phyloP scores from a whole-genome alignment of 2,329 filamentous ascomycete species.

The Lecanicillium sp. region DNA sequence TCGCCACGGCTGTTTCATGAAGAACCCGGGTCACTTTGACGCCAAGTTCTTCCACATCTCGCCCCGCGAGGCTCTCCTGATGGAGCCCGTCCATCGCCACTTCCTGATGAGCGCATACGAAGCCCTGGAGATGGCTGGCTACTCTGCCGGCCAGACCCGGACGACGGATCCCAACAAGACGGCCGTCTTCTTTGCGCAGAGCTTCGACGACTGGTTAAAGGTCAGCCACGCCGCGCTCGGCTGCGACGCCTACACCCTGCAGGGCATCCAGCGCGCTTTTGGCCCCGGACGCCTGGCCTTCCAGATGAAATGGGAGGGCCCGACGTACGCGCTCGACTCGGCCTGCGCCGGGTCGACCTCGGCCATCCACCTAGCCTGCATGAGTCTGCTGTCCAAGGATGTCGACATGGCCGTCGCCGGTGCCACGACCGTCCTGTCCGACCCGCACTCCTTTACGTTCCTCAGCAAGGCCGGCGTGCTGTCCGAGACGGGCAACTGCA shows the following conservation, averaged over 20 bases:
- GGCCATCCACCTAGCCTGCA: conserved; percentile 34
- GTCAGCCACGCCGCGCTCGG: too few species aligned
- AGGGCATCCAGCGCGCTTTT: conserved; percentile 26
- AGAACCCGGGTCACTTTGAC: too few species aligned
- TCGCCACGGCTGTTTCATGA: too few species aligned
- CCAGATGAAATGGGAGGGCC: conserved; percentile 22
- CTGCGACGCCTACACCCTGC: conserved; percentile 30
- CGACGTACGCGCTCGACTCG: conserved; percentile 20
- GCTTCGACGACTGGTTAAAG: too few species aligned
- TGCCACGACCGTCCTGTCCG: conserved; percentile 58
- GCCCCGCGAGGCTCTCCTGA: too few species aligned
- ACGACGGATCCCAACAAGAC: too few species aligned
- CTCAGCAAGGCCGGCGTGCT: conserved; percentile 58
- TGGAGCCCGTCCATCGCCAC: too few species aligned
- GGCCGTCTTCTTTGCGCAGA: too few species aligned
- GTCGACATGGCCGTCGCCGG: conserved; percentile 59
- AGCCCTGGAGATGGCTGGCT: too few species aligned
- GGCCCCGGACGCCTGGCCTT: conserved; percentile 27
- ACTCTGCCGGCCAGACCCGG: too few species aligned
- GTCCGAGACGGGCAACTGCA: conserved; percentile 39
- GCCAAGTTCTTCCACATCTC: too few species aligned
- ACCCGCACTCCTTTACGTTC: conserved; percentile 57
- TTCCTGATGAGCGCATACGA: too few species aligned
- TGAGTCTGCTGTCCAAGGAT: conserved; percentile 54
- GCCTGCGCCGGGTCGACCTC: conserved; percentile 20